phyloP scores from a whole-genome alignment of 1,139 yeast genomes.

The Nakaseomyces sp. region DNA sequence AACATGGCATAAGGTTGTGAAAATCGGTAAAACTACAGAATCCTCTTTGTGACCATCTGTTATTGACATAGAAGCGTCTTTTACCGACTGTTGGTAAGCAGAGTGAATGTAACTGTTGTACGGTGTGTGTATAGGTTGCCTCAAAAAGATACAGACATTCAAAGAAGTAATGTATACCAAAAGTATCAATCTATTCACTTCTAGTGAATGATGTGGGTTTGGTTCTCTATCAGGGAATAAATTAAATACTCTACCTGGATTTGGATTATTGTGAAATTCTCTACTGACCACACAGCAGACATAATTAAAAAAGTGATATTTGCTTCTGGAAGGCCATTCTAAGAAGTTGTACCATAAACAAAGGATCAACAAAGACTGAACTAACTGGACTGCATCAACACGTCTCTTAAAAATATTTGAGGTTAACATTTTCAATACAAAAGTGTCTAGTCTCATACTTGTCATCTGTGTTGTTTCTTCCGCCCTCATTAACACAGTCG shows the following conservation, averaged over 20 bases:
- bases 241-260: slow-evolving; percentile 4
- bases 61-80: slow-evolving; percentile 10
- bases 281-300: slow-evolving; percentile 62
- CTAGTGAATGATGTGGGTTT: background rate
- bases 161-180: slow-evolving; percentile 32
- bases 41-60: slow-evolving; percentile 27
- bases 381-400: slow-evolving; percentile 59
- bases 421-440: slow-evolving; percentile 49
- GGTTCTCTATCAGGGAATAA: slow-evolving; percentile 2
- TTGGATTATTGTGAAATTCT: slow-evolving; percentile 39
- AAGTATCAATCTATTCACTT: slow-evolving; percentile 24
- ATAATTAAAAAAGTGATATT: slow-evolving; percentile 61
- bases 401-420: slow-evolving; percentile 63
- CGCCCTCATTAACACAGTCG: slow-evolving; percentile 39
- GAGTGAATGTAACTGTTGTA: slow-evolving; percentile 22
- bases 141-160: slow-evolving; percentile 30
- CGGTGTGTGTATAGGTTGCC: slow-evolving; percentile 31
- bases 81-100: slow-evolving; percentile 15
- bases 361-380: slow-evolving; percentile 52
- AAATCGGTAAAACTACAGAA: slow-evolving; percentile 42
- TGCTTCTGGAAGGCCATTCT: slow-evolving; percentile 68
- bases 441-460: slow-evolving; percentile 45
- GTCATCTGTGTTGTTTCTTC: slow-evolving; percentile 31
- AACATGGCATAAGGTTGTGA: slow-evolving; percentile 51
- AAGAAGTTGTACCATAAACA: slow-evolving; percentile 80